A percentile compares a stretch with the other conserved stretches of the same genome.
Evolutionary conservation across 2,329 filamentous ascomycete genomes (phyloP).

Genomic region (Lasiodiplodia citricola): DNA sequence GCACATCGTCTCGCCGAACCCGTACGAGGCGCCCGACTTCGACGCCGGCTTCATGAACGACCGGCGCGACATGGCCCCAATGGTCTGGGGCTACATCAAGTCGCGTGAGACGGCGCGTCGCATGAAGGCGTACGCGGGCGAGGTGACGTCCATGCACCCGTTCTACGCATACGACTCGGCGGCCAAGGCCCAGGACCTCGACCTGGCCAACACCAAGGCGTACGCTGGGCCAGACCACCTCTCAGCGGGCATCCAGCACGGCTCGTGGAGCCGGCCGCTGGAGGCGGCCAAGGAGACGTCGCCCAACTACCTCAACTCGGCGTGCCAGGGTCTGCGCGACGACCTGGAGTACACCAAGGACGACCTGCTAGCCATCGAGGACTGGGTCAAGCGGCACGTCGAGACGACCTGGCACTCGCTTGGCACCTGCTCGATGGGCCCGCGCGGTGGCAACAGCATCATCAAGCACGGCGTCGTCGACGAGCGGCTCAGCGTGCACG

Average conservation of each 20-base stretch:
- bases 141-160: conserved; percentile 68
- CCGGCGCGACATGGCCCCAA: conserved; percentile 81
- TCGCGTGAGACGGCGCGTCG: conserved; percentile 78
- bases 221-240: conserved; percentile 77
- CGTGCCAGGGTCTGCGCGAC: conserved; percentile 63
- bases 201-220: conserved; percentile 74
- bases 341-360: conserved; percentile 69
- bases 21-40: conserved; percentile 77
- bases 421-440: conserved; percentile 78
- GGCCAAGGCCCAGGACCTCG: conserved; percentile 73
- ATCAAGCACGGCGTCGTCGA: conserved; percentile 81
- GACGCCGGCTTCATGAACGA: conserved; percentile 87
- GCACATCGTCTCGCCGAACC: conserved; percentile 72
- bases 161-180: conserved; percentile 74
- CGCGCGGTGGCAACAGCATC: conserved; percentile 76
- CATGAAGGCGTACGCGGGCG: conserved; percentile 79
- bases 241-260: conserved; percentile 73
- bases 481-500: conserved; percentile 78
- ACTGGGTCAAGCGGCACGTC: conserved; percentile 67
- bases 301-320: conserved; percentile 65
- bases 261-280: conserved; percentile 68
- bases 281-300: conserved; percentile 59
- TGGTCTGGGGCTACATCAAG: conserved; percentile 82
- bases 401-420: conserved; percentile 76
- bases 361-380: conserved; percentile 70